Evolutionary conservation across 2,329 filamentous ascomycete species (phyloP), one percentile per base, ranked within the genome.

Genomic region (Hypoxylon rubiginosum): DNA sequence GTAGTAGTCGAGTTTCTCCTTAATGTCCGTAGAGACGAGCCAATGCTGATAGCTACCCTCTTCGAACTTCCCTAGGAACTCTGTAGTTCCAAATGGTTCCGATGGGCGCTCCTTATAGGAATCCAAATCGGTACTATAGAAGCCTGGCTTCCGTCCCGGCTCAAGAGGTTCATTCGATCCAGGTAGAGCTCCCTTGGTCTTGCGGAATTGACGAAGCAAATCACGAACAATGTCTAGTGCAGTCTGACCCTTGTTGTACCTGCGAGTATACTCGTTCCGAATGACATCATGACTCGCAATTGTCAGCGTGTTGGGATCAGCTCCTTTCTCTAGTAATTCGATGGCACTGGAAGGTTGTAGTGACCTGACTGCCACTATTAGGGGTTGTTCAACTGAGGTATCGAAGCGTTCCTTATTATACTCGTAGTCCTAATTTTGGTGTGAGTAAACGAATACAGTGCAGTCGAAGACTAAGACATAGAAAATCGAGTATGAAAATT

Each of bases 251-350:
- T 74, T 76, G 4, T 75, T 72, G 58, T 81, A 79, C 1, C 68
- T 62, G n/a, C 78, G 74, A 32, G 65, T 55, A 63, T 74, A 79
- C 10, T 76, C 65, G 10, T 79, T 70, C 2, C 73, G 55, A 28
- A 85, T 72, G 0, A 83, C 62, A 1, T 75, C 59, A 41, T 81
- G 72, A 1, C 82, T 79, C 0, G 49, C 17, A 7, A 73, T 75
- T 0, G 86, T 85, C 41, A 93, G 71, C 0, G 84, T 83, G 67
- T 92, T 92, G 0, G 88, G 84, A 76, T 94, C 86, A 3, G 86
- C 91, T 1, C 91, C 92, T 15, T 81, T 81, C 15, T 86, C 79
- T 1, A 97, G 75, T 2, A 97, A 82, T 43, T 85, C 80, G 3
- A 87, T 72, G 0, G 87, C 88, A 5, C 89, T 74, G 0, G 82